Conservation (phyloP, 352 stramenopile species). For the Paralagenidium karlingii region DNA sequence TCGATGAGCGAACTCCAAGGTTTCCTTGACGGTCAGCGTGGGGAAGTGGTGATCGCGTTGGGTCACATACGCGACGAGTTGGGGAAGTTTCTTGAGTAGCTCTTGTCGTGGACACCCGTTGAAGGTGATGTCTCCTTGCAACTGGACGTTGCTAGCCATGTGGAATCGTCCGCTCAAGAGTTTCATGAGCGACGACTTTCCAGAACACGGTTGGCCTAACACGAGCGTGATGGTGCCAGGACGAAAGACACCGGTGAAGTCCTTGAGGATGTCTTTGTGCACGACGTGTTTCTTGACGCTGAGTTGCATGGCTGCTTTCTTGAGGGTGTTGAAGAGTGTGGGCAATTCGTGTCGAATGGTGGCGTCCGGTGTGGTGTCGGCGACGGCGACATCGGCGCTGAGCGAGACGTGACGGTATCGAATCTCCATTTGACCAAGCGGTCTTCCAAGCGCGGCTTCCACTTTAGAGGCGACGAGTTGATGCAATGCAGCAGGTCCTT, state of each 20-base stretch:
- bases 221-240: conserved; percentile 41
- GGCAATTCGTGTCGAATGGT: conserved; percentile 4
- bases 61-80: conserved; percentile 35
- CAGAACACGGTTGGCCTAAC: conserved; percentile 29
- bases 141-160: conserved; percentile 18
- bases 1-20: conserved; percentile 36
- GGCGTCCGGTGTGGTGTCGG: conserved; percentile 1
- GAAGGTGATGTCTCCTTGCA: conserved; percentile 36
- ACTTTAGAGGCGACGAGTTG: conserved; percentile 13
- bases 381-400: conserved; percentile 13
- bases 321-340: conserved; percentile 1
- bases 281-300: conserved; percentile 11
- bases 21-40: conserved; percentile 32
- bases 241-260: conserved; percentile 29
- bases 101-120: conserved; percentile 19
- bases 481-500: conserved; percentile 17
- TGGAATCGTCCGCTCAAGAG: conserved; percentile 36
- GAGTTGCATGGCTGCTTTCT: conserved; percentile 2
- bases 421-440: conserved; percentile 20
- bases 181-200: conserved; percentile 47
- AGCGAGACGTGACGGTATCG: conserved; percentile 21
- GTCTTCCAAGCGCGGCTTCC: conserved; percentile 10
- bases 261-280: conserved; percentile 23
- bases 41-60: conserved; percentile 35
- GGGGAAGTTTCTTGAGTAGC: conserved; percentile 21